A percentile compares a stretch with the other conserved stretches of the same genome.
These are phyloP conservation scores for Lodderomyces elongisporus DNA, from an alignment of 1,139 yeast species.

Conservation along the genomic window DNA sequence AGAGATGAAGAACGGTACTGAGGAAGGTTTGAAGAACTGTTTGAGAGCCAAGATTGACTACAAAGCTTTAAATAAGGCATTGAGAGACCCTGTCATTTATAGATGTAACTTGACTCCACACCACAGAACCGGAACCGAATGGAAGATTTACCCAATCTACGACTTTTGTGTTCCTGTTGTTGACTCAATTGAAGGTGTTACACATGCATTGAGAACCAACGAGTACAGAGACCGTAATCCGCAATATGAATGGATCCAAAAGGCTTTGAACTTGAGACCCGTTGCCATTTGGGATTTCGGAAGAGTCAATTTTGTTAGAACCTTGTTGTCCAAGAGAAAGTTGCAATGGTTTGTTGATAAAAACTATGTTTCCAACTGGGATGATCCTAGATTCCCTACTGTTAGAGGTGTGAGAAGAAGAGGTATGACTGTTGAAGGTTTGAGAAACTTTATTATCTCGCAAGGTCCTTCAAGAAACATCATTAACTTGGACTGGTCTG, in stretches of 20 bases:
- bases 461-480: conserved; percentile 98
- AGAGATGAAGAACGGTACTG: conserved; percentile 92
- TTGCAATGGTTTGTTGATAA: conserved; percentile 98
- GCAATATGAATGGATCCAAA: conserved; percentile 93
- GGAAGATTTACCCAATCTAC: conserved; percentile 97
- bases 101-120: conserved; percentile 95
- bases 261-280: conserved; percentile 74
- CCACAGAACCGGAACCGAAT: conserved; percentile 84
- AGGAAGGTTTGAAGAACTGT: conserved; percentile 83
- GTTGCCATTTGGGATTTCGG: conserved; percentile 98
- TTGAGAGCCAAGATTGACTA: conserved; percentile 93
- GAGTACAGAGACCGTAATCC: conserved; percentile 98
- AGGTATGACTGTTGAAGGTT: conserved; percentile 98
- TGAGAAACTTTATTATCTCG: conserved; percentile 83
- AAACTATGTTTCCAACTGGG: conserved; percentile 84
- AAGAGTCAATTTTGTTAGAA: conserved; percentile 92
- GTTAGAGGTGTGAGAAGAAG: conserved; percentile 98
- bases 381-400: conserved; percentile 98
- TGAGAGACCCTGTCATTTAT: conserved; percentile 96
- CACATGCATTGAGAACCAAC: conserved; percentile 94
- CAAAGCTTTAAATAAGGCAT: conserved; percentile 82
- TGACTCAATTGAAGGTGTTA: conserved; percentile 91
- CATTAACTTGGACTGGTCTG: conserved; percentile 92
- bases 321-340: conserved; percentile 91
- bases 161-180: conserved; percentile 98